phyloP scores from a whole-genome alignment of 2,329 filamentous ascomycete genomes.

The Pseudocercospora pini-densiflorae region DNA sequence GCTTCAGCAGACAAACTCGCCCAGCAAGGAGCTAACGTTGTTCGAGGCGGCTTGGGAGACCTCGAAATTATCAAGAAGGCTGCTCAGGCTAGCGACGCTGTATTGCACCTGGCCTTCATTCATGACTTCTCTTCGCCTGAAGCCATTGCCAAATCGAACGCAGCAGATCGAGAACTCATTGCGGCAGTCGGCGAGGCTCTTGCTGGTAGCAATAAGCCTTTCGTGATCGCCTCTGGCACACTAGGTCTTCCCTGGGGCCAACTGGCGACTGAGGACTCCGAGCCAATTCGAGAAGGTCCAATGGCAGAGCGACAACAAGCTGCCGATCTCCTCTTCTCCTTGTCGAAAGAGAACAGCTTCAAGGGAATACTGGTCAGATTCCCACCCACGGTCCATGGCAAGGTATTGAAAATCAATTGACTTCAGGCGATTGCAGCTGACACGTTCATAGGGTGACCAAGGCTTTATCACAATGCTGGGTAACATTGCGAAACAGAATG shows the following conservation, averaged over 20 bases:
- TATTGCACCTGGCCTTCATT: slow-evolving; percentile 50
- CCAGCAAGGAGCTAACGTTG: slow-evolving; percentile 43
- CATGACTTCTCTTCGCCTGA: slow-evolving; percentile 28
- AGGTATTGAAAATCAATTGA: slow-evolving; percentile 9
- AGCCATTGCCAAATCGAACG: slow-evolving; percentile 35
- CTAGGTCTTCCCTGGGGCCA: slow-evolving; percentile 16
- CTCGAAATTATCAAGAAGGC: slow-evolving; percentile 46
- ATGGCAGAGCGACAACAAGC: slow-evolving; percentile 13
- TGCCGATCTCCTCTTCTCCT: slow-evolving; percentile 12
- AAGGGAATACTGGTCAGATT: slow-evolving; percentile 46
- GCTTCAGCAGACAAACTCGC: slow-evolving; percentile 43
- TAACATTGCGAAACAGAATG: slow-evolving; percentile 36
- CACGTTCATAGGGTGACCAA: slow-evolving; percentile 39
- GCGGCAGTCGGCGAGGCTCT: slow-evolving; percentile 46
- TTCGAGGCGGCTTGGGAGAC: slow-evolving; percentile 48
- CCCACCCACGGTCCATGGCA: slow-evolving; percentile 52
- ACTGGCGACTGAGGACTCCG: slow-evolving; percentile 20
- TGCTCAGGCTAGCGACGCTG: slow-evolving; percentile 47
- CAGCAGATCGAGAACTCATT: slow-evolving; percentile 43
- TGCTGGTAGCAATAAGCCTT: slow-evolving; percentile 42
- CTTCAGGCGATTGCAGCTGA: neutral
- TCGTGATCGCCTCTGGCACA: slow-evolving; percentile 45
- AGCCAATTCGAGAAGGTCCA: slow-evolving; percentile 4
- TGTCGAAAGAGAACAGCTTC: slow-evolving; percentile 39
- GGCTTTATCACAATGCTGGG: slow-evolving; percentile 44